Evolutionary conservation across 148 eudicot species (phyloP).

Genomic region (Arbutus unedo): DNA sequence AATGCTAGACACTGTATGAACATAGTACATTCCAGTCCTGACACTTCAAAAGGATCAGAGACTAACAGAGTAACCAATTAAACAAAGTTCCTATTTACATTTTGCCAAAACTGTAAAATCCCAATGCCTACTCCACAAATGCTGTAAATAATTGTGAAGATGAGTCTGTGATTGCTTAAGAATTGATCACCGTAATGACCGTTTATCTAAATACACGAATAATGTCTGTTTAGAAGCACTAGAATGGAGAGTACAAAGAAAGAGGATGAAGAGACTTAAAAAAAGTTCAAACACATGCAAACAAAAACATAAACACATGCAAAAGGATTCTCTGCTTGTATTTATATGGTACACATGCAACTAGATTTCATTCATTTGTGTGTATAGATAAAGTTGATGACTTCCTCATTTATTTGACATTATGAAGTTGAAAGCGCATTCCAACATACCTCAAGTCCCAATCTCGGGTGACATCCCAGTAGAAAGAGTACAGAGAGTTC

Average conservation of each 20-base stretch:
- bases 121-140: not conserved
- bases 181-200: not conserved
- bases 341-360: not conserved
- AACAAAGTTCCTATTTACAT: too few relatives aligned
- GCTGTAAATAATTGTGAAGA: too few relatives aligned
- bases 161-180: not conserved
- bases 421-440: conserved; percentile 8
- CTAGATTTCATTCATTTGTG: not conserved
- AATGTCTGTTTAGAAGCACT: conserved; percentile 1
- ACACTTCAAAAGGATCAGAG: too few relatives aligned
- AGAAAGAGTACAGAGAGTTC: conserved; percentile 91
- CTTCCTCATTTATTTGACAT: not conserved
- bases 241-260: not conserved
- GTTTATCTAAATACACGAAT: not conserved
- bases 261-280: not conserved
- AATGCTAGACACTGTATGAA: not conserved
- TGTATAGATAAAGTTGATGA: not conserved
- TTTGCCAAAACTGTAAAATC: too few relatives aligned
- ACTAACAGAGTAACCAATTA: too few relatives aligned
- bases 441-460: conserved; percentile 92
- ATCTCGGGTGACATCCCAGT: conserved; percentile 95
- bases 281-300: not conserved
- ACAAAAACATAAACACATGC: not conserved
- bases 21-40: not conserved
- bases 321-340: not conserved